Evolutionary conservation across 495 filamentous ascomycete genomes (phyloP), one percentile per base, ranked within the genome.

Genomic region (Penicillium waksmanii): DNA sequence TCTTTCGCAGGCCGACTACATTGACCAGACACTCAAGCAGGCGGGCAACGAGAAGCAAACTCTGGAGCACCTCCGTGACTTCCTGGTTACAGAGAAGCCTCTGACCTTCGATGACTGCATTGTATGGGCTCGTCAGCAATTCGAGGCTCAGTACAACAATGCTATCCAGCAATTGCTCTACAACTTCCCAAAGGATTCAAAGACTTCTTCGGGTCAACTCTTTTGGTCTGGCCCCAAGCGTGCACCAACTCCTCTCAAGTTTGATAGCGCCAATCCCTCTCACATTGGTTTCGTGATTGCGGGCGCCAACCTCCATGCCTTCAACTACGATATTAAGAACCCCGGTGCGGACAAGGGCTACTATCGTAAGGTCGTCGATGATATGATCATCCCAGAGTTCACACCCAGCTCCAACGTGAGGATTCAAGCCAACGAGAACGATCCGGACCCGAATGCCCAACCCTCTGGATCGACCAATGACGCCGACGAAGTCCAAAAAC

Each of bases 191-290:
- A 94, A 93, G 70, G 95, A 98, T 71, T 90, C 93, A 0, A 84
- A 80, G 36, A 96, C 95, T 3, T 93, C 91, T 34, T 89, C 84
- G 19, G 95, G 96, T 40, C 88, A 93, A 56, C 90, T 85, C 1
- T 99, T 99, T 81, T 99, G 96, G 96, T 97, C 94, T 55, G 96
- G 96, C 43, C 96, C 96, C 18, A 99, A 99, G 84, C 92, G 96
- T 67, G 96, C 96, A 7, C 96, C 96, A 10, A 89, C 94, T 57
- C 88, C 95, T 63, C 76, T 97, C 62, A 92, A 89, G 67, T 99
- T 99, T 61, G 91, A 96, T 66, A 78, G 86, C 55, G 76, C 85
- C 17, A 96, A 96, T 67, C 80, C 87, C 15, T 93, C 91, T 18
- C 95, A 99, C 72, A 84, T 92, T 60, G 83, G 82, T 25, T 99